Percentiles rank a stretch among this genome's conserved stretches.
phyloP scores from a whole-genome alignment of 768 basidiomycete species.

The Boletus subparvulus region DNA sequence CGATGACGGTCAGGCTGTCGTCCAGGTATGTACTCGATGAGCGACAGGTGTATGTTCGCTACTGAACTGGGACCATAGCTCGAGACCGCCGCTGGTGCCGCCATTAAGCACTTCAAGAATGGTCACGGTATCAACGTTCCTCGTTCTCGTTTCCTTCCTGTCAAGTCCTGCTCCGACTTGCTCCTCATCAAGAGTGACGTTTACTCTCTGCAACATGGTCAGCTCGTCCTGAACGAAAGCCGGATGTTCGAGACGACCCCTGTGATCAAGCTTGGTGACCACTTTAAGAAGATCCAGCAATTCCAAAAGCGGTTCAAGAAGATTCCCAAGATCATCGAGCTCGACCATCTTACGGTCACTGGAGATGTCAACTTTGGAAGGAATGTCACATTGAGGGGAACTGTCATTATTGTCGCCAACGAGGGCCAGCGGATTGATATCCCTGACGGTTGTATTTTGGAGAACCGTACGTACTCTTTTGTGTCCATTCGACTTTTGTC shows the following conservation, averaged over 20 bases:
- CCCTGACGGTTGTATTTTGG: constrained; percentile 70
- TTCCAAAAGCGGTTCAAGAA: constrained; percentile 78
- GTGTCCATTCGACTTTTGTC: not conserved
- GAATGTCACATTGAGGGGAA: constrained; percentile 62
- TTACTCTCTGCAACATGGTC: constrained; percentile 69
- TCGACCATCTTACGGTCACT: constrained; percentile 73
- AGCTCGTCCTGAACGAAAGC: constrained; percentile 57
- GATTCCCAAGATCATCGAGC: constrained; percentile 69
- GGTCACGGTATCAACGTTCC: constrained; percentile 75
- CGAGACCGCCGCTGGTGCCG: constrained; percentile 75
- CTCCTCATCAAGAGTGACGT: constrained; percentile 68
- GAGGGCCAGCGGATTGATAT: constrained; percentile 75
- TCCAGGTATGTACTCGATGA: constrained; percentile 46
- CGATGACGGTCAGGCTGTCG: constrained; percentile 67
- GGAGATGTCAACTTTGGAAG: constrained; percentile 69
- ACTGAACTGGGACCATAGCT: constrained; percentile 38
- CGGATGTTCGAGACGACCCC: constrained; percentile 63
- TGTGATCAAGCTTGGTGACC: constrained; percentile 75
- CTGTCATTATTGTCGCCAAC: constrained; percentile 74
- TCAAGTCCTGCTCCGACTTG: constrained; percentile 61
- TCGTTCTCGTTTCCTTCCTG: constrained; percentile 68
- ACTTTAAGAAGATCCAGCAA: constrained; percentile 72
- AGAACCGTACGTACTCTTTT: constrained; percentile 50
- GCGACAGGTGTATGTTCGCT: not conserved
- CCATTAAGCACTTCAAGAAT: constrained; percentile 69